Conservation (phyloP, 441 rosid species). For the Erodium moschatum region DNA sequence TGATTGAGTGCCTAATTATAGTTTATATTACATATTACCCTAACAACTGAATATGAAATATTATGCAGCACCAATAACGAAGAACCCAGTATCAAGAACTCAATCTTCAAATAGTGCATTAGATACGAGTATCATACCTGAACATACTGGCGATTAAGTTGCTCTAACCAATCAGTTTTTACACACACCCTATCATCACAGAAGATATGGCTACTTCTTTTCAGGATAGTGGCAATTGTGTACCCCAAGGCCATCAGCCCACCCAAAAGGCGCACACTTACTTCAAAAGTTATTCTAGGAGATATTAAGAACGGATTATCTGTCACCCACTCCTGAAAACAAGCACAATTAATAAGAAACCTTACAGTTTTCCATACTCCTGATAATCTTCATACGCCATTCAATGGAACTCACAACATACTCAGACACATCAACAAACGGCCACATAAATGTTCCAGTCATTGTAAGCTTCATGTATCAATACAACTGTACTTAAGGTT, state of each 20-base stretch:
- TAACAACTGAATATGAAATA: background rate
- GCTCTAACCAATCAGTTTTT: slow-evolving; percentile 95
- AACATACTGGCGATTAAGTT: slow-evolving; percentile 76
- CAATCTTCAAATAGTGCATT: slow-evolving; percentile 3
- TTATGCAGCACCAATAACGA: background rate
- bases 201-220: slow-evolving; percentile 88
- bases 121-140: slow-evolving; percentile 46
- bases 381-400: background rate
- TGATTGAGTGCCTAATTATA: no score
- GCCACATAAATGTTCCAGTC: background rate
- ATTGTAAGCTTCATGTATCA: background rate
- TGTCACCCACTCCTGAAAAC: slow-evolving; percentile 91
- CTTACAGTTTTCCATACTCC: slow-evolving; percentile 1
- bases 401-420: slow-evolving; percentile 8
- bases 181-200: slow-evolving; percentile 62
- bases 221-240: slow-evolving; percentile 79
- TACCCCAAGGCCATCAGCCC: slow-evolving; percentile 98
- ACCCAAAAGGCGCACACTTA: slow-evolving; percentile 88
- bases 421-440: background rate
- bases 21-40: no score
- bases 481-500: background rate
- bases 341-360: slow-evolving; percentile 23
- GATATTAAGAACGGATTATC: slow-evolving; percentile 97
- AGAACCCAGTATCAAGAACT: background rate
- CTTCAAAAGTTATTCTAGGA: slow-evolving; percentile 95